These are phyloP conservation scores for Gelatoporia subvermispora DNA, from an alignment of 768 basidiomycete species.

Conservation along the genomic window DNA sequence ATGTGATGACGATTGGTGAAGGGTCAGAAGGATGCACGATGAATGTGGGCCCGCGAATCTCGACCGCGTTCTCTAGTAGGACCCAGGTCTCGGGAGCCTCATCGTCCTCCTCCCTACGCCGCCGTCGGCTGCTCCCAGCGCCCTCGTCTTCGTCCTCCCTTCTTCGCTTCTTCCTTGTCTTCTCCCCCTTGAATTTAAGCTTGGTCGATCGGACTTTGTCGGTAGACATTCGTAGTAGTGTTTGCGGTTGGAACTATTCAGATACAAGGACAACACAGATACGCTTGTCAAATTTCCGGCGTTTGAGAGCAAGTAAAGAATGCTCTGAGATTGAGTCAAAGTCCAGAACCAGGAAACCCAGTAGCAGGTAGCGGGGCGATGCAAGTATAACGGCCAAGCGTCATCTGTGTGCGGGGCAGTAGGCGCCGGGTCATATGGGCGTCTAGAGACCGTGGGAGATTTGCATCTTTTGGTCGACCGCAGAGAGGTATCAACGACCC, in stretches of 20 bases:
- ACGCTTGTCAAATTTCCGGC: too few relatives aligned
- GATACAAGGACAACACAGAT: too few relatives aligned
- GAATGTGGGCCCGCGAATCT: conserved; percentile 87
- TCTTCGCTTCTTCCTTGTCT: conserved; percentile 77
- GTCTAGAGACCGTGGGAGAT: conserved; percentile 1
- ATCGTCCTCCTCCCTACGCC: conserved; percentile 51
- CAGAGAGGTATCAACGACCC: not conserved
- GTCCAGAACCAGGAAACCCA: too few relatives aligned
- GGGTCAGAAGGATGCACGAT: conserved; percentile 80
- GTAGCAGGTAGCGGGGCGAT: too few relatives aligned
- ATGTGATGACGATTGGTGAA: conserved; percentile 70
- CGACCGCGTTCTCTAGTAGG: conserved; percentile 58
- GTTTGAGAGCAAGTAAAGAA: too few relatives aligned
- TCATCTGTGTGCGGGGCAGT: not conserved
- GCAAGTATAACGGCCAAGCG: too few relatives aligned
- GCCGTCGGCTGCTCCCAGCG: conserved; percentile 36
- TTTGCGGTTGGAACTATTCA: not conserved
- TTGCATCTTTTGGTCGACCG: not conserved
- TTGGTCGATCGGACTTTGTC: conserved; percentile 61
- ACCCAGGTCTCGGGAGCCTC: conserved; percentile 77
- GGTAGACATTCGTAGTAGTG: conserved; percentile 14
- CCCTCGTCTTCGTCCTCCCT: conserved; percentile 49
- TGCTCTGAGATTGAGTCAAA: too few relatives aligned
- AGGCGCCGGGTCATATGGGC: too few relatives aligned
- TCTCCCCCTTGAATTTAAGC: conserved; percentile 88